phyloP scores from a whole-genome alignment of 345 rosid genomes.

The Boechera stricta region DNA sequence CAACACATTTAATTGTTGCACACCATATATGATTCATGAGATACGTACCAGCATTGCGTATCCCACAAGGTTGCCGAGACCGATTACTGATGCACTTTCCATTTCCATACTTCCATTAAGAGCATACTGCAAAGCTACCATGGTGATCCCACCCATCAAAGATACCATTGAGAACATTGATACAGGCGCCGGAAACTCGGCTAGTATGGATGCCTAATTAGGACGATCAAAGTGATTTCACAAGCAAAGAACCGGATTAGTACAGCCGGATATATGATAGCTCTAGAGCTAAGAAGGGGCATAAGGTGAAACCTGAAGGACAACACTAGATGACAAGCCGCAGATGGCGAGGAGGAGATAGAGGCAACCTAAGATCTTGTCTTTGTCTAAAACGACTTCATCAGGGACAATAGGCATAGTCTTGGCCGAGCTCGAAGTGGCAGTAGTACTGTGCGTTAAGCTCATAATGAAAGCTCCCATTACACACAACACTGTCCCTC shows the following conservation, averaged over 20 bases:
- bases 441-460: constrained; percentile 70
- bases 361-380: constrained; percentile 72
- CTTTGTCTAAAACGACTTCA: constrained; percentile 42
- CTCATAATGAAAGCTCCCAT: constrained; percentile 79
- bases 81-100: constrained; percentile 54
- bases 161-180: constrained; percentile 71
- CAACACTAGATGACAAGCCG: constrained; percentile 62
- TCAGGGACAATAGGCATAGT: constrained; percentile 35
- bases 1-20: constrained; percentile 25
- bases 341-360: constrained; percentile 71
- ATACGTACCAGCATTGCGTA: constrained; percentile 63
- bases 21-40: neutral
- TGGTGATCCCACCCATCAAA: constrained; percentile 65
- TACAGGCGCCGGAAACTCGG: constrained; percentile 83
- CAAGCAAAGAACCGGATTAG: neutral
- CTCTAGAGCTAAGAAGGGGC: neutral
- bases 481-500: constrained; percentile 81
- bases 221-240: neutral
- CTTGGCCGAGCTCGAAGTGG: constrained; percentile 16
- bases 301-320: constrained; percentile 68
- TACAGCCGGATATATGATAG: neutral
- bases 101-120: constrained; percentile 53
- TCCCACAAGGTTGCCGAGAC: constrained; percentile 50
- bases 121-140: constrained; percentile 54
- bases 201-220: constrained; percentile 68